A percentile compares a stretch with the other conserved stretches of the same genome.
phyloP scores from a whole-genome alignment of 2,329 filamentous ascomycete genomes.

The Penicillium sp. region DNA sequence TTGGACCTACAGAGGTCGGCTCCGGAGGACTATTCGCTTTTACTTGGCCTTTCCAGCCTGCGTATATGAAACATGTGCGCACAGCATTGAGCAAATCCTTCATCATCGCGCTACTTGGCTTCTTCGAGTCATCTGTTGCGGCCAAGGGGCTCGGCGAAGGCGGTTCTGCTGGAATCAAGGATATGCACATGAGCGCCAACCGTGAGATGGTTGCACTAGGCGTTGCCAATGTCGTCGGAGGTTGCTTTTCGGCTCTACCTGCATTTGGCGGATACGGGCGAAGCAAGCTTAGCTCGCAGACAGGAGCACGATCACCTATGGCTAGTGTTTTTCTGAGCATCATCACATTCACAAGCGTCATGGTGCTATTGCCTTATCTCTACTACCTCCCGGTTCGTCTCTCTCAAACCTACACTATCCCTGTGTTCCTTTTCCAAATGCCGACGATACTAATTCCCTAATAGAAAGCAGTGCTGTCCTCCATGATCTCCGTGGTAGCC shows the following conservation, averaged over 20 bases:
- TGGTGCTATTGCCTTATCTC: slow-evolving; percentile 84
- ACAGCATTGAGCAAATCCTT: slow-evolving; percentile 89
- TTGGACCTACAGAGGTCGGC: slow-evolving; percentile 75
- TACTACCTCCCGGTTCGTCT: slow-evolving; percentile 85
- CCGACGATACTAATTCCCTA: slow-evolving; percentile 1
- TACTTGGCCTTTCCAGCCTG: slow-evolving; percentile 76
- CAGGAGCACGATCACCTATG: slow-evolving; percentile 90
- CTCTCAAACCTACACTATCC: neutral
- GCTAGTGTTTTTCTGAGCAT: slow-evolving; percentile 82
- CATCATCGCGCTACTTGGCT: slow-evolving; percentile 90
- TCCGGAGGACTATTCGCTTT: slow-evolving; percentile 73
- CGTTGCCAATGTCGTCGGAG: slow-evolving; percentile 83
- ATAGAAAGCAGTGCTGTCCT: slow-evolving; percentile 86
- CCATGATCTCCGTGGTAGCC: slow-evolving; percentile 94
- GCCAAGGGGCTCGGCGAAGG: slow-evolving; percentile 78
- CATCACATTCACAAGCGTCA: slow-evolving; percentile 75
- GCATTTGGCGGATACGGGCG: slow-evolving; percentile 94
- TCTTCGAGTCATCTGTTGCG: slow-evolving; percentile 95
- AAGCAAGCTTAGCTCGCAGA: slow-evolving; percentile 91
- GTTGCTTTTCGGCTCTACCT: slow-evolving; percentile 87
- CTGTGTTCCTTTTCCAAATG: neutral
- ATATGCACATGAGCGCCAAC: slow-evolving; percentile 83
- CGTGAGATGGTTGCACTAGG: slow-evolving; percentile 90
- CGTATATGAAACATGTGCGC: slow-evolving; percentile 76
- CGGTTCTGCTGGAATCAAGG: slow-evolving; percentile 65